Conservation (phyloP, 2,329 filamentous ascomycete genomes). For the Scedosporium aurantiacum region DNA sequence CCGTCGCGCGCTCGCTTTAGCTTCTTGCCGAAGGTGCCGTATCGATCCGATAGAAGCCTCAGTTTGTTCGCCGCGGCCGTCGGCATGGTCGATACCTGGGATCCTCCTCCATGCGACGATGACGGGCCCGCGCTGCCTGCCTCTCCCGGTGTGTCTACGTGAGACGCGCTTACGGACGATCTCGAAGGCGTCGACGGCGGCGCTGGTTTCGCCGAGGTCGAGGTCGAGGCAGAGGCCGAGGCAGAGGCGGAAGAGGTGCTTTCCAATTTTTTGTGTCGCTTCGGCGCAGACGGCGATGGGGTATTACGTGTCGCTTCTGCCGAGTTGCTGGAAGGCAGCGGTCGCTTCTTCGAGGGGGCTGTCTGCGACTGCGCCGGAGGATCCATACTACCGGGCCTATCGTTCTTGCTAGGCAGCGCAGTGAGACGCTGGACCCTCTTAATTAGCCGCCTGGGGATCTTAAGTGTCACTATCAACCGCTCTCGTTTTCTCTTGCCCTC, state of each 20-base stretch:
- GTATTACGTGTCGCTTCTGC: slow-evolving; percentile 19
- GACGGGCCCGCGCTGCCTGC: slow-evolving; percentile 20
- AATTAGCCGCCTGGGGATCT: slow-evolving; percentile 35
- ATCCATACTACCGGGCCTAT: slow-evolving; percentile 31
- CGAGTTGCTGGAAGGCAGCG: slow-evolving; percentile 15
- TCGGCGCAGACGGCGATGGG: slow-evolving; percentile 22
- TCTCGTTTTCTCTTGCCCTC: slow-evolving; percentile 6
- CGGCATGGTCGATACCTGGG: neutral
- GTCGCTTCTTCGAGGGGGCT: slow-evolving; percentile 30
- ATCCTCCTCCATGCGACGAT: neutral
- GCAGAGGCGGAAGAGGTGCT: slow-evolving; percentile 9
- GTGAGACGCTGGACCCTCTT: slow-evolving; percentile 36
- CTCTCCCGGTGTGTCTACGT: slow-evolving; percentile 40
- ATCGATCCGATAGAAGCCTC: slow-evolving; percentile 19
- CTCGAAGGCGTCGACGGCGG: slow-evolving; percentile 41
- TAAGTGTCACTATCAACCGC: slow-evolving; percentile 32
- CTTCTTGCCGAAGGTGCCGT: slow-evolving; percentile 30
- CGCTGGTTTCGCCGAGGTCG: slow-evolving; percentile 20
- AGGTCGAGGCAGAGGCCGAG: neutral
- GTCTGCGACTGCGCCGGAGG: slow-evolving; percentile 29
- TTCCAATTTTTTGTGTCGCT: slow-evolving; percentile 33
- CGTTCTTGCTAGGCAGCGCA: slow-evolving; percentile 28
- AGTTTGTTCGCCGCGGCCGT: neutral
- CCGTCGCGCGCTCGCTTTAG: slow-evolving; percentile 45
- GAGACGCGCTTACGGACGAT: slow-evolving; percentile 36